Base-by-base conservation (phyloP, 1,139 yeast genomes). In the Sugiyamaella grinbergsii region DNA sequence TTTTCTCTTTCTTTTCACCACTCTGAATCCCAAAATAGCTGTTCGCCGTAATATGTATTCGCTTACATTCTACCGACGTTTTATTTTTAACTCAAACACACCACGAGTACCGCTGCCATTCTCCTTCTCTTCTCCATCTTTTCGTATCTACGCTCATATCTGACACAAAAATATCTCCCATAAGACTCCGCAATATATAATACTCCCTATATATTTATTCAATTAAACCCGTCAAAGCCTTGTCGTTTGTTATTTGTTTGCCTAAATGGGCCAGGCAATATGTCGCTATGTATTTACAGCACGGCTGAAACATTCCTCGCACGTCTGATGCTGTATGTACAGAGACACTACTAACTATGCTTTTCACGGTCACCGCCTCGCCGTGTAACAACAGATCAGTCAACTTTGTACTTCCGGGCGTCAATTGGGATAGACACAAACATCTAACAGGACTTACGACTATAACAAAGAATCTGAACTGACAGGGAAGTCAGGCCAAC, bases 251-350 rank as follows among this genome's bases (percentile, higher is more conserved):
- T 40, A 20, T 40, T 10, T 7, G 26, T 40, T 29, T 40, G 5
- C 43, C 43, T 15, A 28, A 40, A 16, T 40, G 18, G 43, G 43
- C 37, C 15, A 18, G n/a, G 37, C 37, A 33, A 33, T 18, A 6
- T 33, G 6, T 22, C 2, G 33, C 33, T 11, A 13, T 10, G 5
- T 7, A 38, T 26, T 4, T 26, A 8, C 13, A 8, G 34, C n/a
- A 28, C 43, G 43, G 43, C 43, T 40, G 33, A 28, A 26, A 40
- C 43, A 40, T 40, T 40, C 43, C 43, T 8, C 23, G 16, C 39
- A 34, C 19, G 23, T 34, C 16, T 22, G n/a, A n/a, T n/a, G 8
- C 11, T 4, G 22, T 33, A 33, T 13, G 33, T n/a, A n/a, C n/a
- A n/a, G n/a, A n/a, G n/a, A n/a, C n/a, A n/a, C n/a, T n/a, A n/a